A percentile compares a stretch with the other conserved stretches of the same genome.
Conservation (phyloP, 257 asterid genomes). For the Striga asiatica region DNA sequence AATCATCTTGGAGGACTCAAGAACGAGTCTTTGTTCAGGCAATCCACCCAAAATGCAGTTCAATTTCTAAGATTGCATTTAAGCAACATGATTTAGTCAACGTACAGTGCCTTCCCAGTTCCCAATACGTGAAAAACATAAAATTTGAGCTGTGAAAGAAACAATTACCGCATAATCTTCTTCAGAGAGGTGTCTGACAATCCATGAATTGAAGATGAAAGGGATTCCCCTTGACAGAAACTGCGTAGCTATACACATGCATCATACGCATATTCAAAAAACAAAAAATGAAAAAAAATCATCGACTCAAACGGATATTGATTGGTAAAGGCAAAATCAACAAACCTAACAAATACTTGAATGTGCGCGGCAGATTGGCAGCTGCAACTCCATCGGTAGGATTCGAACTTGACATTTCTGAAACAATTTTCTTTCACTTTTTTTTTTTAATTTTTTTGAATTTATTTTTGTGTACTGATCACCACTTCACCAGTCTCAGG, state of each 20-base stretch:
- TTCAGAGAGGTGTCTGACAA: conserved; percentile 67
- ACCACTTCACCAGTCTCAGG: too few relatives aligned
- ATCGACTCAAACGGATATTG: background rate
- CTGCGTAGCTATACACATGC: conserved; percentile 64
- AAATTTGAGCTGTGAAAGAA: background rate
- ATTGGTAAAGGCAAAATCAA: background rate
- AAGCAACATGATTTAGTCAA: too few relatives aligned
- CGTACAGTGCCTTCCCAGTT: background rate
- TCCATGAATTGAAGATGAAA: conserved; percentile 87
- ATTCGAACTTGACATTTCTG: conserved; percentile 20
- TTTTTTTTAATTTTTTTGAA: too few relatives aligned
- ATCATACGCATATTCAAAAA: background rate
- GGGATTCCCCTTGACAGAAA: conserved; percentile 83
- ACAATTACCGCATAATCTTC: conserved; percentile 67
- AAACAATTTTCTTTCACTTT: too few relatives aligned
- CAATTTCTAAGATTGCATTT: background rate
- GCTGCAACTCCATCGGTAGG: conserved; percentile 25
- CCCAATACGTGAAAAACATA: too few relatives aligned
- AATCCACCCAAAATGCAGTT: background rate
- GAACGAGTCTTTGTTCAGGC: too few relatives aligned
- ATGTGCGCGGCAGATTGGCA: conserved; percentile 44
- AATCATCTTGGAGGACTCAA: too few relatives aligned
- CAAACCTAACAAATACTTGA: conserved; percentile 35
- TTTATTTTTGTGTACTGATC: too few relatives aligned
- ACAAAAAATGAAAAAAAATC: background rate